These are phyloP conservation scores for Lablab purpureus DNA, from an alignment of 306 rosid genomes.

Conservation along the genomic window DNA sequence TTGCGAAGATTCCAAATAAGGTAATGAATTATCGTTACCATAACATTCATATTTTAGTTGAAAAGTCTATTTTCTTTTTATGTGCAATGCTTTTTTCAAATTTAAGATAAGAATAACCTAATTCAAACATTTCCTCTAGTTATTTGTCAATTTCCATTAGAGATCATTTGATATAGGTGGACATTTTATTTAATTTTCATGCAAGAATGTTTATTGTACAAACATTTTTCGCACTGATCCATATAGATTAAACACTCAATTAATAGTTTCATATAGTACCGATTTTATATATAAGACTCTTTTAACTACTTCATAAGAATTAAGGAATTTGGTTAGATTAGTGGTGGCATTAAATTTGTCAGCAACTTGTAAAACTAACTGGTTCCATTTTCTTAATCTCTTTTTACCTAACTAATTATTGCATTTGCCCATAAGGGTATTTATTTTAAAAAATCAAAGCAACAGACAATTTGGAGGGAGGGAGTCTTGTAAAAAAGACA, in stretches of 20 bases:
- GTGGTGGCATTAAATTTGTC: background rate
- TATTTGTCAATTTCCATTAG: background rate
- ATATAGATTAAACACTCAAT: background rate
- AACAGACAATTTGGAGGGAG: background rate
- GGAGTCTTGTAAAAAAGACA: background rate
- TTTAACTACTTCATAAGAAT: background rate
- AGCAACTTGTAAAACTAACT: too few relatives aligned
- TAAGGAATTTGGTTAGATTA: background rate
- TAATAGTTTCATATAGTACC: background rate
- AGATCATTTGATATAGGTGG: constrained; percentile 2
- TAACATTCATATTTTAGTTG: background rate
- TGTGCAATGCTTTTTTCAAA: background rate
- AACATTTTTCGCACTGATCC: background rate
- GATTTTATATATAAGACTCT: background rate
- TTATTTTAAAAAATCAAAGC: background rate
- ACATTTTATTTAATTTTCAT: background rate
- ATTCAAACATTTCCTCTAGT: background rate
- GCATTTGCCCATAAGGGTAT: background rate
- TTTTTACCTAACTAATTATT: background rate
- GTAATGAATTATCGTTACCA: background rate
- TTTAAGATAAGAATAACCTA: background rate
- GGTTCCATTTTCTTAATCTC: background rate
- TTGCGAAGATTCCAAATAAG: background rate
- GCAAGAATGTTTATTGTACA: background rate
- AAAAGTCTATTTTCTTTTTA: background rate